Conservation (phyloP, 1,284 basidiomycete genomes). For the Xerocomus minutiporus region DNA sequence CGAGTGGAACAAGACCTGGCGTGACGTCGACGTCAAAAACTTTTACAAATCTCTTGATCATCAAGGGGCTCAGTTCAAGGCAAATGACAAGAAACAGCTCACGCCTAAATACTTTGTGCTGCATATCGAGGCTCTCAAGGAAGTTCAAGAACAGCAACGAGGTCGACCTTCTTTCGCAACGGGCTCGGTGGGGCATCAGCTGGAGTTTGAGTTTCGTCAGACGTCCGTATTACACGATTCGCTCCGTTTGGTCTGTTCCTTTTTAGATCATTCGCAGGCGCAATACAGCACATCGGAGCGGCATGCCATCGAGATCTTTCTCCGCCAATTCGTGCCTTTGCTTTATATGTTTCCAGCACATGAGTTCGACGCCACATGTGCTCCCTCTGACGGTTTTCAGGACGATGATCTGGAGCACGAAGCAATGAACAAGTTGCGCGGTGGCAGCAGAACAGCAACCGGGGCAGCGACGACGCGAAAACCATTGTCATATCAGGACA, state of each 20-base stretch:
- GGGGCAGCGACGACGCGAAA: slow-evolving; percentile 54
- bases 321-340: slow-evolving; percentile 81
- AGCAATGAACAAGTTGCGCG: slow-evolving; percentile 41
- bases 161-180: slow-evolving; percentile 37
- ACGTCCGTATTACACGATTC: slow-evolving; percentile 81
- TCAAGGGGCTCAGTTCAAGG: slow-evolving; percentile 92
- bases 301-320: slow-evolving; percentile 78
- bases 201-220: slow-evolving; percentile 79
- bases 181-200: slow-evolving; percentile 63
- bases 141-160: slow-evolving; percentile 56
- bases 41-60: slow-evolving; percentile 98
- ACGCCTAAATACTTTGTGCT: slow-evolving; percentile 86
- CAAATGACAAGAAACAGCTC: slow-evolving; percentile 93
- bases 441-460: slow-evolving; percentile 43
- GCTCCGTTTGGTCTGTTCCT: slow-evolving; percentile 86
- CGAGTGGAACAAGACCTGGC: slow-evolving; percentile 97
- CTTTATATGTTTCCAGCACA: slow-evolving; percentile 74
- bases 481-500: slow-evolving; percentile 49
- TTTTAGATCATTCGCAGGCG: slow-evolving; percentile 80
- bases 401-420: slow-evolving; percentile 48
- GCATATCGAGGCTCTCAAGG: slow-evolving; percentile 81
- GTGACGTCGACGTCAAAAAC: slow-evolving; percentile 94
- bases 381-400: slow-evolving; percentile 48
- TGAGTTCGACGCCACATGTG: slow-evolving; percentile 76
- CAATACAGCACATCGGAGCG: slow-evolving; percentile 77